Conservation (phyloP, 345 rosid genomes). For the Hypericum perforatum region DNA sequence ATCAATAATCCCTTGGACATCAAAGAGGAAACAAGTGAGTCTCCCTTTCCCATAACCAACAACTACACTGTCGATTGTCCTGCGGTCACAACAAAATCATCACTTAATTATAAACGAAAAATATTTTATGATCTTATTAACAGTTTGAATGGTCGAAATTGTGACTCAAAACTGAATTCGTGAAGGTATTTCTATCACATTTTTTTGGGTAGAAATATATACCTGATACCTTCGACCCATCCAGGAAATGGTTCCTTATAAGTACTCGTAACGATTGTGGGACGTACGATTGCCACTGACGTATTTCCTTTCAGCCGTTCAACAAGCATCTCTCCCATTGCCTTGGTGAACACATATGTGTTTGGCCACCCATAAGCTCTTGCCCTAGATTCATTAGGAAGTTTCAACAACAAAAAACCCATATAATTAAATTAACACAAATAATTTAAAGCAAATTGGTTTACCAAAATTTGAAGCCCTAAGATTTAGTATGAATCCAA, state of each 20-base stretch:
- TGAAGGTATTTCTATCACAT: too few relatives aligned
- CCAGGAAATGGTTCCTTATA: slow-evolving; percentile 14
- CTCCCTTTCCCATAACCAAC: slow-evolving; percentile 13
- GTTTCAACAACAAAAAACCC: too few relatives aligned
- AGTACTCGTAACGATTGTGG: slow-evolving; percentile 12
- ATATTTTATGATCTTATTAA: too few relatives aligned
- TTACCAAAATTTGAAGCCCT: too few relatives aligned
- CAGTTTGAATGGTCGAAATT: too few relatives aligned
- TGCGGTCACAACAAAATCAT: neutral
- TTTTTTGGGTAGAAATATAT: too few relatives aligned
- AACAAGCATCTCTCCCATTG: slow-evolving; percentile 17
- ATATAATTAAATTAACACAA: too few relatives aligned
- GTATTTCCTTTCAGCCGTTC: slow-evolving; percentile 5
- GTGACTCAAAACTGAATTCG: too few relatives aligned
- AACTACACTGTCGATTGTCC: slow-evolving; percentile 9
- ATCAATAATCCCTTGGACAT: slow-evolving; percentile 1
- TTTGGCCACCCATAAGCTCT: slow-evolving; percentile 17
- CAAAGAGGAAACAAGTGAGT: slow-evolving; percentile 4
- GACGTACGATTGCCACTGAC: slow-evolving; percentile 11
- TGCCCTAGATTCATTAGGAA: slow-evolving; percentile 6
- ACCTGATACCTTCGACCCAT: slow-evolving; percentile 15
- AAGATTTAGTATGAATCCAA: too few relatives aligned
- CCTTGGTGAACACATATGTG: slow-evolving; percentile 16
- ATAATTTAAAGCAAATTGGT: too few relatives aligned
- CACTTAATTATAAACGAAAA: too few relatives aligned